A percentile compares a stretch with the other conserved stretches of the same genome.
phyloP scores from a whole-genome alignment of 805 yeast species.

The Saccharomycopsis babjevae region DNA sequence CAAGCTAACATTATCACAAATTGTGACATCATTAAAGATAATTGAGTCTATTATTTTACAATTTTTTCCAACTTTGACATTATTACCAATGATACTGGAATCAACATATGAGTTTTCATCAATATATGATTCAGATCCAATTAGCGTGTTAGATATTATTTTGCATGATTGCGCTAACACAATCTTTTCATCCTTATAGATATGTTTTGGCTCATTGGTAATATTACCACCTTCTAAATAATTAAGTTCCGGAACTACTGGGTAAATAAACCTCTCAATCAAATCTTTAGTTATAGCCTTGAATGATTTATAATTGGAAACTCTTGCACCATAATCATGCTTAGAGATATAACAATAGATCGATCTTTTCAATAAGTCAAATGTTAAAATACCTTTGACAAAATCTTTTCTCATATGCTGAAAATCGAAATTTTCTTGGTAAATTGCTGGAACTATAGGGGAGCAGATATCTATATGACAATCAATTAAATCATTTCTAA shows the following conservation, averaged over 20 bases:
- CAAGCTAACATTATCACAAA: slow-evolving; percentile 55
- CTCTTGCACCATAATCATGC: slow-evolving; percentile 84
- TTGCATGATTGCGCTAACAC: slow-evolving; percentile 88
- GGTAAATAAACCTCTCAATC: slow-evolving; percentile 86
- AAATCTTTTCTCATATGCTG: slow-evolving; percentile 80
- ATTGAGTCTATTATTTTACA: slow-evolving; percentile 65
- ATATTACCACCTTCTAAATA: slow-evolving; percentile 62
- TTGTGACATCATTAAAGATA: slow-evolving; percentile 74
- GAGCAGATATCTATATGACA: slow-evolving; percentile 95
- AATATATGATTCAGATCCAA: slow-evolving; percentile 67
- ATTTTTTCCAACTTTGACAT: slow-evolving; percentile 74
- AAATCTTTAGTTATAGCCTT: slow-evolving; percentile 86
- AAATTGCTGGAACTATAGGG: slow-evolving; percentile 87
- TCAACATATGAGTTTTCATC: slow-evolving; percentile 63
- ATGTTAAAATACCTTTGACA: slow-evolving; percentile 79
- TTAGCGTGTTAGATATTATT: slow-evolving; percentile 68
- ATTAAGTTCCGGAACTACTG: slow-evolving; percentile 82
- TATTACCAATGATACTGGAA: slow-evolving; percentile 74
- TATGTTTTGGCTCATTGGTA: slow-evolving; percentile 71
- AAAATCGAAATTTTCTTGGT: slow-evolving; percentile 94
- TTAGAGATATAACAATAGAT: slow-evolving; percentile 79
- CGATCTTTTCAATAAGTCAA: slow-evolving; percentile 83
- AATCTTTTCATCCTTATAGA: slow-evolving; percentile 84
- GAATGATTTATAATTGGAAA: slow-evolving; percentile 90
- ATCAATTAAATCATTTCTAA: slow-evolving; percentile 90